phyloP scores from a whole-genome alignment of 2,329 filamentous ascomycete genomes.

The Tolypocladium cylindrosporum region DNA sequence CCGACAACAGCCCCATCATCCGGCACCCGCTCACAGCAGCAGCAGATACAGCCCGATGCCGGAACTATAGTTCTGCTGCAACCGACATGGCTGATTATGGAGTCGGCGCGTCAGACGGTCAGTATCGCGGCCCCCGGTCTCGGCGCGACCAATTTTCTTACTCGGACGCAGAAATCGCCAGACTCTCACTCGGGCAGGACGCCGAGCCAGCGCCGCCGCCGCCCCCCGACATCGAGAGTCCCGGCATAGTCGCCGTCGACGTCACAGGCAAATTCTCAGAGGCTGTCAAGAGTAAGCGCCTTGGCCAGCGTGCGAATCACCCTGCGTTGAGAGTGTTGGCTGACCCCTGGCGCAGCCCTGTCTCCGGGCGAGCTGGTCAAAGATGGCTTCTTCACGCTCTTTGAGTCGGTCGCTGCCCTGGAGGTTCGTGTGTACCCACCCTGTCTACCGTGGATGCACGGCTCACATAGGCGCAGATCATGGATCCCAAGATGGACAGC shows the following conservation, averaged over 20 bases:
- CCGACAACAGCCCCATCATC: neutral
- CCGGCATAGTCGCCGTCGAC: constrained; percentile 45
- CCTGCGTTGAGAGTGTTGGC: constrained; percentile 3
- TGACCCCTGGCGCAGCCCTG: constrained; percentile 45
- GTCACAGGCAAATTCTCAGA: constrained; percentile 46
- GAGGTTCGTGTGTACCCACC: constrained; percentile 39
- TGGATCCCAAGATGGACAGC: constrained; percentile 99
- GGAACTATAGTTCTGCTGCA: neutral
- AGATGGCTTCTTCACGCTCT: constrained; percentile 88
- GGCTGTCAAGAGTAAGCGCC: constrained; percentile 40
- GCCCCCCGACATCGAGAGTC: constrained; percentile 29
- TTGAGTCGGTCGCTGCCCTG: constrained; percentile 82
- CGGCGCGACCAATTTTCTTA: constrained; percentile 12
- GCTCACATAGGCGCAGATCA: constrained; percentile 54
- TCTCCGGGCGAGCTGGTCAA: constrained; percentile 77
- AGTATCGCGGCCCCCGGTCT: neutral
- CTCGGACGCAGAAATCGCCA: constrained; percentile 25
- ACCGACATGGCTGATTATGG: constrained; percentile 24
- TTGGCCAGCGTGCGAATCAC: neutral
- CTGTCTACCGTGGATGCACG: too few relatives aligned
- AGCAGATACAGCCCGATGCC: constrained; percentile 3
- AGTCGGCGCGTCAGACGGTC: constrained; percentile 24
- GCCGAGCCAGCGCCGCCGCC: constrained; percentile 21
- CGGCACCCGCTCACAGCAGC: neutral
- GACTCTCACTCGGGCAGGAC: constrained; percentile 27